These are phyloP conservation scores for Cocos nucifera DNA, from an alignment of 176 grass and related monocot genomes.

Conservation along the genomic window DNA sequence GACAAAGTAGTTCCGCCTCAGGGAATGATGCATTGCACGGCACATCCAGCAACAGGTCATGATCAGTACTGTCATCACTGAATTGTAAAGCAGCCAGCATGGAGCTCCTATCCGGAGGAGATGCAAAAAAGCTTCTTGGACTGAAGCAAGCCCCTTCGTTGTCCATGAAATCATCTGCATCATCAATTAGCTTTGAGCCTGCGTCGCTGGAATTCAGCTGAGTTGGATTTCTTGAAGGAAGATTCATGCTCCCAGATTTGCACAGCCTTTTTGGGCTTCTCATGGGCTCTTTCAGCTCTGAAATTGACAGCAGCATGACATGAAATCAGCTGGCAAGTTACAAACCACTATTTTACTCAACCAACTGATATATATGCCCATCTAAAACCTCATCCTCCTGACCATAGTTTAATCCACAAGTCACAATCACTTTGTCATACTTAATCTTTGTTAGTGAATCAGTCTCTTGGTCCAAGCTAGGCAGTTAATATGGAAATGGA, in stretches of 20 bases:
- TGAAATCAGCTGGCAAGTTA: too few relatives aligned
- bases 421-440: background rate
- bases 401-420: too few relatives aligned
- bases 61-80: conserved; percentile 42
- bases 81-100: conserved; percentile 37
- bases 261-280: conserved; percentile 45
- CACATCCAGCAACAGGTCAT: conserved; percentile 69
- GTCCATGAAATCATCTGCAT: background rate
- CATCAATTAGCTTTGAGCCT: conserved; percentile 13
- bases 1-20: conserved; percentile 68
- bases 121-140: conserved; percentile 42
- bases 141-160: conserved; percentile 6
- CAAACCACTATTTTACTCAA: too few relatives aligned
- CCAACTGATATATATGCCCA: too few relatives aligned
- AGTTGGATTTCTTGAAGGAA: conserved; percentile 22
- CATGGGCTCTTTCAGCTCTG: conserved; percentile 35
- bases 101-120: conserved; percentile 46
- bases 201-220: conserved; percentile 24
- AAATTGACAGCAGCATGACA: conserved; percentile 11
- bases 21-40: conserved; percentile 54
- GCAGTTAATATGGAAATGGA: too few relatives aligned
- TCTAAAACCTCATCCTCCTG: too few relatives aligned
- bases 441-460: background rate
- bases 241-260: conserved; percentile 25
- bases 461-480: background rate